phyloP scores from a whole-genome alignment of 2,329 filamentous ascomycete genomes.

The Neurospora sp. region DNA sequence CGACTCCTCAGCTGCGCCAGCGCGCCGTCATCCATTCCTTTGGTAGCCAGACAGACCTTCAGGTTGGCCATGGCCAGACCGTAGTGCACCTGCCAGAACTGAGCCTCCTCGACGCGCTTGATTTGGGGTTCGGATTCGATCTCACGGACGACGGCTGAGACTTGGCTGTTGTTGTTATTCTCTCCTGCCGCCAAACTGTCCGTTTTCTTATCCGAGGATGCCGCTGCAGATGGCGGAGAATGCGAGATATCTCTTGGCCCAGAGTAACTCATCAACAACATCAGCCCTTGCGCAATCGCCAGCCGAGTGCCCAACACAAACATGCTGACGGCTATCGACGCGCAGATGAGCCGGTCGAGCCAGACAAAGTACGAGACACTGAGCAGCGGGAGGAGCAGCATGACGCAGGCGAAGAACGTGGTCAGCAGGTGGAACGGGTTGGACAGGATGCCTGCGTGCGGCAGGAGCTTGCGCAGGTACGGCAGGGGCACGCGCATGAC shows the following conservation, averaged over 20 bases:
- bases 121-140: slow-evolving; percentile 75
- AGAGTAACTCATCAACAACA: slow-evolving; percentile 88
- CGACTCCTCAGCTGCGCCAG: slow-evolving; percentile 66
- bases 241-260: slow-evolving; percentile 23
- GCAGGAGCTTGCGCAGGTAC: slow-evolving; percentile 71
- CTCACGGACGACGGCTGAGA: slow-evolving; percentile 70
- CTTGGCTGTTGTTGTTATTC: slow-evolving; percentile 33
- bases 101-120: slow-evolving; percentile 72
- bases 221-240: slow-evolving; percentile 20
- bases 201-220: slow-evolving; percentile 9
- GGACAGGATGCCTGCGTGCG: slow-evolving; percentile 68
- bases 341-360: slow-evolving; percentile 75
- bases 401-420: slow-evolving; percentile 68
- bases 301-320: slow-evolving; percentile 76
- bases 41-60: slow-evolving; percentile 56
- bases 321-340: slow-evolving; percentile 78
- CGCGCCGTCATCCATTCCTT: slow-evolving; percentile 50
- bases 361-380: slow-evolving; percentile 72
- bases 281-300: slow-evolving; percentile 77
- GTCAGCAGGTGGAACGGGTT: slow-evolving; percentile 96
- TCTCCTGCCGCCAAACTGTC: background rate
- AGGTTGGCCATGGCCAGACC: slow-evolving; percentile 93
- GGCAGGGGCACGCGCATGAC: slow-evolving; percentile 62
- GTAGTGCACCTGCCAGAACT: slow-evolving; percentile 99
- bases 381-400: slow-evolving; percentile 68